Base-by-base conservation (phyloP, 768 basidiomycete genomes). In the Phlebiopsis gigantea region DNA sequence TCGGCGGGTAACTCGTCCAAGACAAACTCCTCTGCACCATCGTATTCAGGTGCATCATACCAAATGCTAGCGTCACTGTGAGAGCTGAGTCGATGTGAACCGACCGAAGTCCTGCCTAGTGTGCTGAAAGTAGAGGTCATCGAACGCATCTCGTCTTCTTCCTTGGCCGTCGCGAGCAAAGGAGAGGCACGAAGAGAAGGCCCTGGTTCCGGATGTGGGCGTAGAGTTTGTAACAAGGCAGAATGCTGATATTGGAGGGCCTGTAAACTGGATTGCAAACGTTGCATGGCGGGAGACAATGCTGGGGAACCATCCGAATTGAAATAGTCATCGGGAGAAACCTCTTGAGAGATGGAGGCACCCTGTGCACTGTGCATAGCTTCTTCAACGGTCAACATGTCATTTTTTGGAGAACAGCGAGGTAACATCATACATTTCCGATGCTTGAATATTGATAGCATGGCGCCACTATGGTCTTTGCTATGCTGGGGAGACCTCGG, bases 41-140 rank as follows among this genome's bases (percentile, higher is more conserved):
- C 82, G 46, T 69, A 75, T 51, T 85, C 87, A 41, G 77, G 72
- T 8, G 90, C 90, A 62, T 93, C 90, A 63, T 80, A 91, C 90
- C 90, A 93, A 63, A 90, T 81, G 44, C 68, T 70, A n/a, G 67
- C 58, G 45, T 70, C 62, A 59, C 64, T 65, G 14, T 63, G 62
- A 12, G 64, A 63, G 50, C 69, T 68, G 51, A 58, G 50, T 26
- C 69, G 63, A 14, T 52, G n/a, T 1, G 56, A 51, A 15, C 30
- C 39, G 21, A 24, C 39, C 8, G 50, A 58, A 28, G 26, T 56
- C 60, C 54, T 47, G 52, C 28, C 59, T 10, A 59, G 47, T 9
- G 64, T 56, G 55, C 56, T 57, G 9, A 42, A 48, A 17, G 50
- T 46, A 10, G 62, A 56, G 10, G 53, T 28, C 5, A 65, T 61